phyloP scores from a whole-genome alignment of 768 basidiomycete genomes.

The Sarcomyxa edulis region DNA sequence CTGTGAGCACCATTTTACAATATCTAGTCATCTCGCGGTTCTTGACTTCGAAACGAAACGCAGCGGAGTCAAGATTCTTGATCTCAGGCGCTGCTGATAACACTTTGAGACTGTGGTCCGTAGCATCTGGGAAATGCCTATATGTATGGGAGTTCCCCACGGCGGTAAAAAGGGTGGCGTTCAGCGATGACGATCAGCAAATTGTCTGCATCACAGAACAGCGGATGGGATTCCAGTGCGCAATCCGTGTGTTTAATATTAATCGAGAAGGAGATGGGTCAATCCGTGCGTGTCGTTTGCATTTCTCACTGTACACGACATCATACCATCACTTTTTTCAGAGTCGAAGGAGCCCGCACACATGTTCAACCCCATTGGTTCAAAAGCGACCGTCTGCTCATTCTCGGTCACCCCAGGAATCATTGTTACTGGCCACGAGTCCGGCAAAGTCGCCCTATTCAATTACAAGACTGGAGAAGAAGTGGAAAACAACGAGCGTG shows the following conservation, averaged over 20 bases:
- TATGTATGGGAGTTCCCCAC: constrained; percentile 98
- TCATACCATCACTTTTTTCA: constrained; percentile 21
- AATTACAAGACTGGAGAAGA: constrained; percentile 87
- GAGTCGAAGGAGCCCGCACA: constrained; percentile 71
- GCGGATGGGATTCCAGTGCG: constrained; percentile 89
- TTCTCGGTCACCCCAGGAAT: constrained; percentile 75
- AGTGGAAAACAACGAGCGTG: constrained; percentile 75
- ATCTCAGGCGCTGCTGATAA: constrained; percentile 95
- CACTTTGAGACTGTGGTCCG: constrained; percentile 84
- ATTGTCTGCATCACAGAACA: constrained; percentile 96
- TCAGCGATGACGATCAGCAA: constrained; percentile 78
- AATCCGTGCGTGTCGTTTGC: constrained; percentile 54
- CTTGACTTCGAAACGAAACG: not conserved
- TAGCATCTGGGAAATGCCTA: constrained; percentile 86
- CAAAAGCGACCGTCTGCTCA: constrained; percentile 95
- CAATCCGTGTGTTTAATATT: constrained; percentile 86
- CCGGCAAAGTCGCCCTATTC: constrained; percentile 90
- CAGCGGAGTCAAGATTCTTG: constrained; percentile 79
- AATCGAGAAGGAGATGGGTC: constrained; percentile 79
- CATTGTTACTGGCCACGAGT: constrained; percentile 94
- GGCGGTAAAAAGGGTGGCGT: constrained; percentile 92
- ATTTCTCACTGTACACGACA: not conserved
- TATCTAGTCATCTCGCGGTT: not conserved
- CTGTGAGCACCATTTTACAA: constrained; percentile 76
- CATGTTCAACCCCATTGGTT: constrained; percentile 85